phyloP scores from a whole-genome alignment of 2,329 filamentous ascomycete species.

The Coleophoma eucalyptorum region DNA sequence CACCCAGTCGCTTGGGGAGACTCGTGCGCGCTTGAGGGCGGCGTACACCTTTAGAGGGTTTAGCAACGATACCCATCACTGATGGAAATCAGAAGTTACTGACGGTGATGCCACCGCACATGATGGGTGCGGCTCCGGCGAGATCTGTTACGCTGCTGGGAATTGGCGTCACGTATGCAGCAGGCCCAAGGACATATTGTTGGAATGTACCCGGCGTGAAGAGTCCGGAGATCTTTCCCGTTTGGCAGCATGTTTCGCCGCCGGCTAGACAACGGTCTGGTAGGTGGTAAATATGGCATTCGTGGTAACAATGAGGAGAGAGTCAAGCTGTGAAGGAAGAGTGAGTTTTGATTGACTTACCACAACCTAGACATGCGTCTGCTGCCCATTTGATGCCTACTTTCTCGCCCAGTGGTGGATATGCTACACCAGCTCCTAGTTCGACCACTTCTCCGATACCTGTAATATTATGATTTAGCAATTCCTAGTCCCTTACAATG shows the following conservation, averaged over 20 bases:
- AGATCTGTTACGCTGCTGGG: constrained; percentile 49
- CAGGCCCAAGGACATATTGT: constrained; percentile 58
- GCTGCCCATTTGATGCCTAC: constrained; percentile 58
- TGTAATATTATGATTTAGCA: too few relatives aligned
- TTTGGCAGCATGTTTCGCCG: too few relatives aligned
- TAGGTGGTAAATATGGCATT: too few relatives aligned
- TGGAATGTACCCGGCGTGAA: constrained; percentile 65
- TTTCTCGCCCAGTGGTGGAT: constrained; percentile 59
- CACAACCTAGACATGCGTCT: constrained; percentile 7
- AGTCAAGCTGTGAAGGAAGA: constrained; percentile 43
- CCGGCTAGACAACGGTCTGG: too few relatives aligned
- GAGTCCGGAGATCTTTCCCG: constrained; percentile 31
- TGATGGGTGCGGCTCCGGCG: constrained; percentile 58
- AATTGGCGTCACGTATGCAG: constrained; percentile 65
- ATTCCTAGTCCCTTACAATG: too few relatives aligned
- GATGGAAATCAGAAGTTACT: constrained; percentile 54
- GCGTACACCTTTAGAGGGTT: too few relatives aligned
- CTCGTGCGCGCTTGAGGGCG: too few relatives aligned
- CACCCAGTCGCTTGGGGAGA: constrained; percentile 26
- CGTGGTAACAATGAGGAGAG: constrained; percentile 15
- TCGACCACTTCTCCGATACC: too few relatives aligned
- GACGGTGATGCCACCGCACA: constrained; percentile 60
- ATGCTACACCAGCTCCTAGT: constrained; percentile 54
- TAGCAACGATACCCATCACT: constrained; percentile 44
- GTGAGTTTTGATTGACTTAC: constrained; percentile 5